phyloP scores from a whole-genome alignment of 352 stramenopile species.

The Pythium apleroticum region DNA sequence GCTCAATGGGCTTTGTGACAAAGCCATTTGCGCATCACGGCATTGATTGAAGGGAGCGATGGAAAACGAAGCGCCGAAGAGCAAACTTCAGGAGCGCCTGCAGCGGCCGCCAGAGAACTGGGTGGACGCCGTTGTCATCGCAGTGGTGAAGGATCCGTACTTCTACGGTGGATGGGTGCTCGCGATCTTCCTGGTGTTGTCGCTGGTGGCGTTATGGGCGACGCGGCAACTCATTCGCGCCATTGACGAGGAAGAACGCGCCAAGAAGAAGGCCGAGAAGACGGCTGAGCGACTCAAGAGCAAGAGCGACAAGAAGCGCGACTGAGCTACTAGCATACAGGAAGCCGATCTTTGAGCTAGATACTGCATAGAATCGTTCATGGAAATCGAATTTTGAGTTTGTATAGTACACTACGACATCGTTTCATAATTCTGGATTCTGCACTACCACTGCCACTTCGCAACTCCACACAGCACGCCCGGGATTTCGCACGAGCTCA shows the following conservation, averaged over 20 bases:
- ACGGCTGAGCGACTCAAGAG: not conserved
- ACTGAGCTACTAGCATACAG: constrained; percentile 7
- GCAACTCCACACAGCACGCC: not conserved
- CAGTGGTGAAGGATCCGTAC: constrained; percentile 57
- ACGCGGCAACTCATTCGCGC: constrained; percentile 58
- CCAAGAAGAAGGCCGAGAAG: constrained; percentile 12
- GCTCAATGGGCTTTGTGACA: constrained; percentile 2
- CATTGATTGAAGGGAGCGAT: not conserved
- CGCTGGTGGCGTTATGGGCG: constrained; percentile 51
- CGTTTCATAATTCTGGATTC: constrained; percentile 7
- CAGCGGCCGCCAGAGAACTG: constrained; percentile 57
- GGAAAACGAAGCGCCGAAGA: constrained; percentile 6
- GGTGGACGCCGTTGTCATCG: constrained; percentile 61
- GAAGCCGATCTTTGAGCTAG: not conserved
- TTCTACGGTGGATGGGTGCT: constrained; percentile 52
- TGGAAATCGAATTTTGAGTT: not conserved
- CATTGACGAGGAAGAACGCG: constrained; percentile 53
- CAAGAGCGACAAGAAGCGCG: constrained; percentile 20
- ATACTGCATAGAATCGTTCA: not conserved
- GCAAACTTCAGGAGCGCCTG: constrained; percentile 30
- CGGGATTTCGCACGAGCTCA: constrained; percentile 4
- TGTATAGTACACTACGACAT: constrained; percentile 5
- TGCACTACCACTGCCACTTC: not conserved
- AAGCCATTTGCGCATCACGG: not conserved
- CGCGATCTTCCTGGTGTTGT: constrained; percentile 48